Percentiles rank a stretch among this genome's conserved stretches.
Evolutionary conservation across 1,284 basidiomycete species (phyloP).

Genomic region (Chiua sp.): DNA sequence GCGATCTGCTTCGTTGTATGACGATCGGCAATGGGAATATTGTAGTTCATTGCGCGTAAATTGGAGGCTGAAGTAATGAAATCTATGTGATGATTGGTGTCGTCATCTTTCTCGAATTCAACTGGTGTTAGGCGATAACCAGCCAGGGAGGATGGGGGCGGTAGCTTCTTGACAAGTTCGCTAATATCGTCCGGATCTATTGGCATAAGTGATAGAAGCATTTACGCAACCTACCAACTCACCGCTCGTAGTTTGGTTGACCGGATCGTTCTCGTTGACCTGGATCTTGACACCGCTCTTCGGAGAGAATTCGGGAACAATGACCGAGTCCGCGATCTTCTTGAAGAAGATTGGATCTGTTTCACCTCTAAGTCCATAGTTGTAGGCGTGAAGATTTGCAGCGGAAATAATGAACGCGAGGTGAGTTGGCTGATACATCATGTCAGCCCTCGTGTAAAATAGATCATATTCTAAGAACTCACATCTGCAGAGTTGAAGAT

Average conservation of each 20-base stretch:
- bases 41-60: constrained; percentile 96
- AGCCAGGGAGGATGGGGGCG: constrained; percentile 88
- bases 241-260: constrained; percentile 57
- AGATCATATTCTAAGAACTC: constrained; percentile 38
- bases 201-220: constrained; percentile 10
- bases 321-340: constrained; percentile 85
- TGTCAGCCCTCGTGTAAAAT: constrained; percentile 4
- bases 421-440: constrained; percentile 74
- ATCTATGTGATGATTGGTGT: constrained; percentile 98
- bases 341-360: constrained; percentile 82
- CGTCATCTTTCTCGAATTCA: constrained; percentile 99
- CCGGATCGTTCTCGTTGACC: constrained; percentile 93
- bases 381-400: constrained; percentile 97
- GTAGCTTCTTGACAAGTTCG: constrained; percentile 70
- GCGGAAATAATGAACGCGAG: constrained; percentile 91
- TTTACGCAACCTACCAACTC: constrained; percentile 21
- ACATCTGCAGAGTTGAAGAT: constrained; percentile 89
- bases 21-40: constrained; percentile 86
- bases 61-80: constrained; percentile 99
- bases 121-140: constrained; percentile 96
- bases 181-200: constrained; percentile 60
- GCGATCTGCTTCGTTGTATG: constrained; percentile 99
- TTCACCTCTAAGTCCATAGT: constrained; percentile 96
- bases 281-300: constrained; percentile 95
- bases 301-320: constrained; percentile 94